phyloP scores from a whole-genome alignment of 768 basidiomycete genomes.

The Hemileccinum rubropunctum region DNA sequence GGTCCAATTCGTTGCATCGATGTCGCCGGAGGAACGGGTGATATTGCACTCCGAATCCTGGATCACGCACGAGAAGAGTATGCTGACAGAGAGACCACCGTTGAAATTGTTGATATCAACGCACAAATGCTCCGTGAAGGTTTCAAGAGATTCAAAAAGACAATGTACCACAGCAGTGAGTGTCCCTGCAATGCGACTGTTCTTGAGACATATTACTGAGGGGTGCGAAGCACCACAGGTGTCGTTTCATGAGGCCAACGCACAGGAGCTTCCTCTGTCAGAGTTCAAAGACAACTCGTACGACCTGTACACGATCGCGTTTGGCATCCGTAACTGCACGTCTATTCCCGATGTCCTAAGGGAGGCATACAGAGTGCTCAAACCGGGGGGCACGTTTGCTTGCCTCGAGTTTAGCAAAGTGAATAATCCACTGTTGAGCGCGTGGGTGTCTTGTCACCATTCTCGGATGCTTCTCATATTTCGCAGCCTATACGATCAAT shows the following conservation, averaged over 20 bases:
- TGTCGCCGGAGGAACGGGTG: slow-evolving; percentile 96
- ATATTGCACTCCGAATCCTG: slow-evolving; percentile 92
- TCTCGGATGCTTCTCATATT: slow-evolving; percentile 5
- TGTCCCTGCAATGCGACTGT: slow-evolving; percentile 6
- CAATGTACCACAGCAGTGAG: slow-evolving; percentile 97
- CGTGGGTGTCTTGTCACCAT: slow-evolving; percentile 51
- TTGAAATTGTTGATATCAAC: slow-evolving; percentile 93
- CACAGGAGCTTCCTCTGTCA: slow-evolving; percentile 67
- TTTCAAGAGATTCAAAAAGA: slow-evolving; percentile 85
- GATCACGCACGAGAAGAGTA: slow-evolving; percentile 88
- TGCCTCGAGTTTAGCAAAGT: slow-evolving; percentile 97
- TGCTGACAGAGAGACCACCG: slow-evolving; percentile 84
- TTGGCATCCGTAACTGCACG: slow-evolving; percentile 97
- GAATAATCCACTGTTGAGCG: slow-evolving; percentile 77
- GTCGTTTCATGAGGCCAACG: slow-evolving; percentile 90
- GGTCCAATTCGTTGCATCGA: slow-evolving; percentile 84
- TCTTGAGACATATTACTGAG: slow-evolving; percentile 4
- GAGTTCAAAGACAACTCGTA: slow-evolving; percentile 80
- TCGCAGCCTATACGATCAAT: slow-evolving; percentile 84
- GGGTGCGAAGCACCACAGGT: slow-evolving; percentile 76
- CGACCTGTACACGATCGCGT: slow-evolving; percentile 97
- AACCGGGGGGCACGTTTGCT: slow-evolving; percentile 93
- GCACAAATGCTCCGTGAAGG: slow-evolving; percentile 94
- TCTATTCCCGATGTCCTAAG: slow-evolving; percentile 82
- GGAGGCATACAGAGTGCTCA: slow-evolving; percentile 91